Evolutionary conservation across 2,329 filamentous ascomycete species (phyloP).

Genomic region (Clathrospora elynae): DNA sequence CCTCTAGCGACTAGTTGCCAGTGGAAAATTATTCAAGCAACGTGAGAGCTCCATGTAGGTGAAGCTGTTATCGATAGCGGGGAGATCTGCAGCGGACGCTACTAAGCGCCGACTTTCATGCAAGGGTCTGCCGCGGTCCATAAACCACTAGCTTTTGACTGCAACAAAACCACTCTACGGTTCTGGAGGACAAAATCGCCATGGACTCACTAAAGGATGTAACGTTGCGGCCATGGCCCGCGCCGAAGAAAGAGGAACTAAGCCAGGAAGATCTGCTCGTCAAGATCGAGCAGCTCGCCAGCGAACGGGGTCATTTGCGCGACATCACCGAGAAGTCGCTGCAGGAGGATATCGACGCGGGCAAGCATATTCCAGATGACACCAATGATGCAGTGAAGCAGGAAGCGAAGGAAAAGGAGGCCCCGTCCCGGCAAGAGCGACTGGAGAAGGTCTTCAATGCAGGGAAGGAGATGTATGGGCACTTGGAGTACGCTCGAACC

Average conservation of each 20-base stretch:
- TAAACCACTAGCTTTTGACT: slow-evolving; percentile 16
- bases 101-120: slow-evolving; percentile 23
- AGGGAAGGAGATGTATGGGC: slow-evolving; percentile 50
- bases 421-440: slow-evolving; percentile 40
- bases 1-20: too few relatives aligned
- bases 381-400: slow-evolving; percentile 53
- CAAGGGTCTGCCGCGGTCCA: slow-evolving; percentile 23
- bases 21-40: slow-evolving; percentile 1
- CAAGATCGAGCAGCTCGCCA: slow-evolving; percentile 78
- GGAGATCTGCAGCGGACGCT: slow-evolving; percentile 15
- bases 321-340: slow-evolving; percentile 76
- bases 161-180: slow-evolving; percentile 5
- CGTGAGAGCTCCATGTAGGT: slow-evolving; percentile 6
- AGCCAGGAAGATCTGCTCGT: slow-evolving; percentile 62
- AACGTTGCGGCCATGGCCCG: slow-evolving; percentile 68
- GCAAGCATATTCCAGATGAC: slow-evolving; percentile 50
- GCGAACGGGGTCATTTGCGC: slow-evolving; percentile 80
- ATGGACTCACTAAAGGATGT: slow-evolving; percentile 52
- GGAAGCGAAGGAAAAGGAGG: slow-evolving; percentile 50
- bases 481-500: slow-evolving; percentile 54
- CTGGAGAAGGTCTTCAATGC: slow-evolving; percentile 49
- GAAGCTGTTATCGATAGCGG: slow-evolving; percentile 21
- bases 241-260: slow-evolving; percentile 57
- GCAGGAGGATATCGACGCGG: slow-evolving; percentile 65
- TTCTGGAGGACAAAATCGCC: slow-evolving; percentile 2